Conservation (phyloP, 108 stramenopile species). For the Cyclotella choctawhatcheeana region DNA sequence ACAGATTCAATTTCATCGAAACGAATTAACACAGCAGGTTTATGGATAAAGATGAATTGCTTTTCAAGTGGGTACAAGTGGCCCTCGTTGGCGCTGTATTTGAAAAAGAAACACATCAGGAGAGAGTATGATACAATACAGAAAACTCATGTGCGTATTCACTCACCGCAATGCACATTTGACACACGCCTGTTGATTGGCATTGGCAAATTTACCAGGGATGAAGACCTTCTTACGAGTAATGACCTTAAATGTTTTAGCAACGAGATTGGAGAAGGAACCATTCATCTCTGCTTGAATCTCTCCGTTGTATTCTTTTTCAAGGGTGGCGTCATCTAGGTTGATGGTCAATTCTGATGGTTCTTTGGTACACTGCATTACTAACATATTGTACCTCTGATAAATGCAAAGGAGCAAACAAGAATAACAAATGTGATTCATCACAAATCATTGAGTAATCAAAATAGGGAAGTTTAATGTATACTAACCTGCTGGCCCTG, state of each 20-base stretch:
- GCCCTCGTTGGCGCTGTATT: conserved; percentile 94
- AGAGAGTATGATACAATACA: conserved; percentile 34
- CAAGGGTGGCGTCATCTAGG: conserved; percentile 89
- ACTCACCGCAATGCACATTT: conserved; percentile 81
- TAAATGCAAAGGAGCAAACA: not conserved
- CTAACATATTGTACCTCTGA: conserved; percentile 93
- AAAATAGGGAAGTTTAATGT: too few species aligned
- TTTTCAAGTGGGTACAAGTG: conserved; percentile 97
- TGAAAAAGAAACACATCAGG: too few species aligned
- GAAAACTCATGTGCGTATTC: not conserved
- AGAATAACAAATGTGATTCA: not conserved
- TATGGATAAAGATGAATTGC: conserved; percentile 99
- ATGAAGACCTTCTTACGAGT: conserved; percentile 97
- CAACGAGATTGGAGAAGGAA: conserved; percentile 93
- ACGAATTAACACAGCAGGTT: conserved; percentile 96
- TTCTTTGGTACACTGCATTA: conserved; percentile 90
- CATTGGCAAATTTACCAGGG: conserved; percentile 91
- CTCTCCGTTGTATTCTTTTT: conserved; percentile 91
- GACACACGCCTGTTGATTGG: conserved; percentile 86
- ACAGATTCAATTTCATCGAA: conserved; percentile 97
- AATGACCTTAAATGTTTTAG: conserved; percentile 97
- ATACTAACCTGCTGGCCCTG: conserved; percentile 95
- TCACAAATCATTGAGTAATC: too few species aligned
- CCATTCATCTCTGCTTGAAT: conserved; percentile 92
- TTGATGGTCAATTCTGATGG: conserved; percentile 88